phyloP scores from a whole-genome alignment of 2,329 filamentous ascomycete species.

The Paecilomyces dactylethromorphus region DNA sequence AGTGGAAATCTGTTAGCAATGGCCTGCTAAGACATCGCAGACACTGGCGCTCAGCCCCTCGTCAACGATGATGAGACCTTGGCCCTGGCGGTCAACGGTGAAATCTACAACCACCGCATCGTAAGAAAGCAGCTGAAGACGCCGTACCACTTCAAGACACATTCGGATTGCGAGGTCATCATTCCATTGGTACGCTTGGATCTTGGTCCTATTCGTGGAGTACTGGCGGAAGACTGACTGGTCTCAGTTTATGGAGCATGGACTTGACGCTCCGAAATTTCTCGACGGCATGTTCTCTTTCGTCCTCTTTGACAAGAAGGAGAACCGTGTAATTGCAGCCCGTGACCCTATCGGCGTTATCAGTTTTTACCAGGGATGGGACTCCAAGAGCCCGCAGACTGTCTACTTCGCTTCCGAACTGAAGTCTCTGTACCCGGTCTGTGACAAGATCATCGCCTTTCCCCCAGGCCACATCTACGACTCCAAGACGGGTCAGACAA shows the following conservation, averaged over 20 bases:
- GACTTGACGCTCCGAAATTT: constrained; percentile 82
- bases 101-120: constrained; percentile 99
- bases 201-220: background rate
- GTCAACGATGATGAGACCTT: constrained; percentile 85
- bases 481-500: constrained; percentile 78
- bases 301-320: constrained; percentile 91
- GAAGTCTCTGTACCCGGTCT: constrained; percentile 87
- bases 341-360: constrained; percentile 96
- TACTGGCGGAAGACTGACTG: constrained; percentile 10
- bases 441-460: constrained; percentile 91
- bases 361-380: constrained; percentile 93
- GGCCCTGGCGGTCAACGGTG: constrained; percentile 93
- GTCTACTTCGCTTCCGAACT: constrained; percentile 97
- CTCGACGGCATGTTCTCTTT: constrained; percentile 99
- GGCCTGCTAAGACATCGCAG: constrained; percentile 38
- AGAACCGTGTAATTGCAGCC: constrained; percentile 87
- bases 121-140: constrained; percentile 79
- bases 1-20: constrained; percentile 7
- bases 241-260: constrained; percentile 79
- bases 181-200: constrained; percentile 74
- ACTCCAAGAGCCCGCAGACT: constrained; percentile 71
- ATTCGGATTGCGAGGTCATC: constrained; percentile 98
- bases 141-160: constrained; percentile 94
- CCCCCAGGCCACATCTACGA: constrained; percentile 95
- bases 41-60: constrained; percentile 91